phyloP scores from a whole-genome alignment of 2,329 filamentous ascomycete genomes.

The Claviceps sp. region DNA sequence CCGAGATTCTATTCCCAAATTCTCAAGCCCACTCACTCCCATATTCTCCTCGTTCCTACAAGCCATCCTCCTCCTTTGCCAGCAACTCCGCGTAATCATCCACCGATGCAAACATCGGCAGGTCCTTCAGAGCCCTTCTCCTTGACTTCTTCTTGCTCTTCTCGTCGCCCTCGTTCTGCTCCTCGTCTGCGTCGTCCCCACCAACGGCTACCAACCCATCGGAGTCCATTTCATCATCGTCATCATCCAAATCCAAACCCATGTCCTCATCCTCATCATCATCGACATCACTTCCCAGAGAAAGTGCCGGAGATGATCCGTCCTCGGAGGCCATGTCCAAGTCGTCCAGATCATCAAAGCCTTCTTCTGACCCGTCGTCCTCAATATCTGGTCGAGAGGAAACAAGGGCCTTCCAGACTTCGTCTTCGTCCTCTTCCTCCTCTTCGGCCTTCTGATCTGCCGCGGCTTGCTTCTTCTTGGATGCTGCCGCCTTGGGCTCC shows the following conservation, averaged over 20 bases:
- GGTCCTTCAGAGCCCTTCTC: conserved; percentile 71
- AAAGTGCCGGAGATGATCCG: conserved; percentile 23
- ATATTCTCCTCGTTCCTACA: conserved; percentile 9
- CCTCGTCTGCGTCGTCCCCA: conserved; percentile 26
- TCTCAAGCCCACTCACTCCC: too few species aligned
- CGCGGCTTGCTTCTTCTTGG: conserved; percentile 40
- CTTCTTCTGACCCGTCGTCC: conserved; percentile 37
- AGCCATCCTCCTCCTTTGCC: conserved; percentile 51
- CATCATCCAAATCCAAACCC: conserved; percentile 18
- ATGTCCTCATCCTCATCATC: conserved; percentile 27
- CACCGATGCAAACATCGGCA: conserved; percentile 84
- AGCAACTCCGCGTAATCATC: conserved; percentile 89
- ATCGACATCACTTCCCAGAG: conserved; percentile 31
- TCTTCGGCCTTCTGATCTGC: conserved; percentile 34
- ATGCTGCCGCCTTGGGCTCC: conserved; percentile 35
- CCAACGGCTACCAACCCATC: conserved; percentile 23
- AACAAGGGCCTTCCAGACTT: conserved; percentile 87
- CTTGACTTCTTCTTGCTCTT: conserved; percentile 35
- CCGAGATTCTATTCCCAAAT: too few species aligned
- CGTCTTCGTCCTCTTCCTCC: conserved; percentile 51
- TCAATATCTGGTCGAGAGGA: conserved; percentile 57
- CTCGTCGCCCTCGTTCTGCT: conserved; percentile 52
- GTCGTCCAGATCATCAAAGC: conserved; percentile 35
- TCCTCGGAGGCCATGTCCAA: conserved; percentile 36
- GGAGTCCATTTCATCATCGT: conserved; percentile 26